Percentiles rank a stretch among this genome's conserved stretches.
Evolutionary conservation across 1,139 yeast genomes (phyloP).

Genomic region (Wickerhamomyces sp.): DNA sequence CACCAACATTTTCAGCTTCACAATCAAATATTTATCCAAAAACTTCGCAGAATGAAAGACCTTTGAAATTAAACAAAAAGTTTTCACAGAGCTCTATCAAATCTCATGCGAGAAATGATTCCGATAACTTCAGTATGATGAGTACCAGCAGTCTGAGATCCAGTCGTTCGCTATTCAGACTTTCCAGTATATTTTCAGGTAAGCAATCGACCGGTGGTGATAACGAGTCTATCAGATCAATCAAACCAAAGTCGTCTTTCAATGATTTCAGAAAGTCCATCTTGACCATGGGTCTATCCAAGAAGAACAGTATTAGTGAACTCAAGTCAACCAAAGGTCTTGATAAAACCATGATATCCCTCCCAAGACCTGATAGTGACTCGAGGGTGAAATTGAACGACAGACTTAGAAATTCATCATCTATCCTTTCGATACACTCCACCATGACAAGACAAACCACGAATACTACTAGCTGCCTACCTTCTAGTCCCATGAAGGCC

Average conservation of each 20-base stretch:
- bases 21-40: neutral
- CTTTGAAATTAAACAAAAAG: neutral
- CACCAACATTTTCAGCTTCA: no score
- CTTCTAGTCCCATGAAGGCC: constrained; percentile 10
- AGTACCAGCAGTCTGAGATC: constrained; percentile 19
- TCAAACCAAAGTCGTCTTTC: constrained; percentile 19
- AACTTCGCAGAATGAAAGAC: neutral
- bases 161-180: constrained; percentile 21
- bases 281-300: constrained; percentile 17
- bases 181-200: constrained; percentile 20
- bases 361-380: constrained; percentile 48
- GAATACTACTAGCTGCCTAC: constrained; percentile 1
- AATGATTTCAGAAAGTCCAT: constrained; percentile 24
- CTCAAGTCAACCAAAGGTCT: constrained; percentile 13
- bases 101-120: constrained; percentile 4
- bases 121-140: constrained; percentile 16
- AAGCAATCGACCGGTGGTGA: constrained; percentile 15
- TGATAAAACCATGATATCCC: constrained; percentile 40
- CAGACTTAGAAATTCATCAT: constrained; percentile 47
- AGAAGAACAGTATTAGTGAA: constrained; percentile 20
- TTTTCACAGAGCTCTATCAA: neutral
- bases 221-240: constrained; percentile 20
- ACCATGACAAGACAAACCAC: constrained; percentile 8
- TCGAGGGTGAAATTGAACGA: constrained; percentile 49
- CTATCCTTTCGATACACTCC: constrained; percentile 39